Evolutionary conservation across 768 basidiomycete species (phyloP).

Genomic region (Trametes cingulata): DNA sequence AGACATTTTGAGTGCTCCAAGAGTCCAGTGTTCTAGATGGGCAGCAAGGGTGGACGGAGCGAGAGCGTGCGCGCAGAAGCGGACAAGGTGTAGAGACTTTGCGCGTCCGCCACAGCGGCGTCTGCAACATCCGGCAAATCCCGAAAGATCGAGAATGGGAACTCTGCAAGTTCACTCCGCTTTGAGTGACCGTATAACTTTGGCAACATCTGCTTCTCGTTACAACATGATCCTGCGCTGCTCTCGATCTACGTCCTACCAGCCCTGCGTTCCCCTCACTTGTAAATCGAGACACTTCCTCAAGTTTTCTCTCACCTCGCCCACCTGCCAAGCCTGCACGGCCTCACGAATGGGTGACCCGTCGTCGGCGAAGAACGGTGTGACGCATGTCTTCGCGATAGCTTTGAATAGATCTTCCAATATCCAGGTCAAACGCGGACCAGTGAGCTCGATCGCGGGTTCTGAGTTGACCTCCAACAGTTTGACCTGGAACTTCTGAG

Average conservation of each 20-base stretch:
- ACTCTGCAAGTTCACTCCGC: neutral
- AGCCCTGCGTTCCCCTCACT: conserved; percentile 40
- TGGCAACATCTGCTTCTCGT: neutral
- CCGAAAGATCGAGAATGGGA: conserved; percentile 1
- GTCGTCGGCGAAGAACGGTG: conserved; percentile 55
- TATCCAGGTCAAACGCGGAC: conserved; percentile 77
- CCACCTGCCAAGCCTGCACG: conserved; percentile 51
- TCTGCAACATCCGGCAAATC: neutral
- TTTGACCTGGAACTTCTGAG: conserved; percentile 53
- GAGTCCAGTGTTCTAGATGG: neutral
- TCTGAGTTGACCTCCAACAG: conserved; percentile 93
- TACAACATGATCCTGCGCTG: neutral
- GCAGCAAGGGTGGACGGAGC: neutral
- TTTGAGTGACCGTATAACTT: no score
- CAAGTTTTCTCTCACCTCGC: conserved; percentile 54
- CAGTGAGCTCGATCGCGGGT: conserved; percentile 94
- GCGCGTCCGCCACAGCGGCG: neutral
- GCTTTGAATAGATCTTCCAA: conserved; percentile 77
- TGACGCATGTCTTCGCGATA: conserved; percentile 67
- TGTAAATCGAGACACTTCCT: conserved; percentile 67
- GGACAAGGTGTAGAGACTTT: neutral
- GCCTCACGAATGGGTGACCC: conserved; percentile 11
- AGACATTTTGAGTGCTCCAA: conserved; percentile 21
- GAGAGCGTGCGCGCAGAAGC: neutral
- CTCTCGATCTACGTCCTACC: no score